phyloP scores from a whole-genome alignment of 768 basidiomycete genomes.

The Lentinula sp. region DNA sequence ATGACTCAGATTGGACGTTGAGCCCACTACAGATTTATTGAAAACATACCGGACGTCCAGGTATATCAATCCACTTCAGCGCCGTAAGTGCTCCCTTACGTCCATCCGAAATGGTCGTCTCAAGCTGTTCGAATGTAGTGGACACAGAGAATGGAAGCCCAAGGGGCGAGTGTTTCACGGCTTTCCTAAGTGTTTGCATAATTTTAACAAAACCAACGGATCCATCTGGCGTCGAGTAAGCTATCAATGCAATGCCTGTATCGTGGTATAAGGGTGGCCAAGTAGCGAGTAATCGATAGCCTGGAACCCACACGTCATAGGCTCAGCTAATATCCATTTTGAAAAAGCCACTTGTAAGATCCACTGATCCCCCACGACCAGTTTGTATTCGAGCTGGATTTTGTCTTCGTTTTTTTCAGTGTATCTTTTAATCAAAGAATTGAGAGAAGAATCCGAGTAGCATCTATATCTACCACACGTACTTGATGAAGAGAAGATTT shows the following conservation, averaged over 20 bases:
- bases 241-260: constrained; percentile 52
- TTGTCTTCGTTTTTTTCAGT: constrained; percentile 6
- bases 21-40: not conserved
- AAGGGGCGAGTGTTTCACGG: constrained; percentile 20
- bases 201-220: constrained; percentile 49
- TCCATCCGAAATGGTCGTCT: constrained; percentile 21
- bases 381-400: constrained; percentile 23
- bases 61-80: constrained; percentile 48
- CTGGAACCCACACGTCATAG: constrained; percentile 4
- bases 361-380: constrained; percentile 50
- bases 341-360: constrained; percentile 58
- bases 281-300: not conserved
- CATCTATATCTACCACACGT: not conserved
- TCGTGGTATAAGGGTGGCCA: not conserved
- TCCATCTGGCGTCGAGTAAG: constrained; percentile 56
- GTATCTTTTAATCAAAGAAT: constrained; percentile 17
- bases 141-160: constrained; percentile 27
- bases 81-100: constrained; percentile 44
- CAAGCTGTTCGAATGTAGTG: constrained; percentile 22
- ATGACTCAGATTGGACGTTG: not conserved
- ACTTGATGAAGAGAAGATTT: constrained; percentile 55
- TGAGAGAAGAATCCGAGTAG: not conserved
- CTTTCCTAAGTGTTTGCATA: constrained; percentile 33
- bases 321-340: constrained; percentile 36
- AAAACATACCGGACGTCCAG: constrained; percentile 30